Evolutionary conservation across 495 filamentous ascomycete species (phyloP).

Genomic region (Pyrenopolyporus hunteri): DNA sequence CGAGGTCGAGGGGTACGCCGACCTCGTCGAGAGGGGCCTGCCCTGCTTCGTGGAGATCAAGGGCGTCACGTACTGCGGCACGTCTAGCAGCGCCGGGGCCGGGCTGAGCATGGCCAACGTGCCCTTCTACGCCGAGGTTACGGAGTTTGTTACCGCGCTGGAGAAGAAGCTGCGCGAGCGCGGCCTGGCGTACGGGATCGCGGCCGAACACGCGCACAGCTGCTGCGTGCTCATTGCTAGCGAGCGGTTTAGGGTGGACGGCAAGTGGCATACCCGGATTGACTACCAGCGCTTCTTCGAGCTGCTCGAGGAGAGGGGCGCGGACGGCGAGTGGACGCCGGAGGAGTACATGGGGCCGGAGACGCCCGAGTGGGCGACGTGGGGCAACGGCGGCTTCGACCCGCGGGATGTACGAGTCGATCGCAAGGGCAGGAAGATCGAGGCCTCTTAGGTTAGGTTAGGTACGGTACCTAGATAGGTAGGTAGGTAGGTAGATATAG

Average conservation of each 20-base stretch:
- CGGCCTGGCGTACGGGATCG: slow-evolving; percentile 84
- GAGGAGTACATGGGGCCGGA: slow-evolving; percentile 86
- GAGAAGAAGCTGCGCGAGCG: slow-evolving; percentile 67
- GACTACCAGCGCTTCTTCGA: slow-evolving; percentile 91
- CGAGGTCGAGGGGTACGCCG: slow-evolving; percentile 87
- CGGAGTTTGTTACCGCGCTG: slow-evolving; percentile 76
- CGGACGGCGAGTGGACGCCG: slow-evolving; percentile 72
- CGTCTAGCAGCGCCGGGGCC: slow-evolving; percentile 75
- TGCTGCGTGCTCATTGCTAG: slow-evolving; percentile 89
- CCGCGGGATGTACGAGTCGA: slow-evolving; percentile 85
- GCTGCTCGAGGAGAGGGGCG: slow-evolving; percentile 70
- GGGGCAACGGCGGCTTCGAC: slow-evolving; percentile 93
- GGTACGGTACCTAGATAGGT: no score
- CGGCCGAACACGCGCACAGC: slow-evolving; percentile 91
- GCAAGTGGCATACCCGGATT: slow-evolving; percentile 89
- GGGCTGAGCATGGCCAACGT: slow-evolving; percentile 95
- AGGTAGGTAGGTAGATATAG: background rate
- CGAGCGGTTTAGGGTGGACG: slow-evolving; percentile 70
- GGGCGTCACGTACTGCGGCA: slow-evolving; percentile 96
- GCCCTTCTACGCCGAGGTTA: slow-evolving; percentile 89
- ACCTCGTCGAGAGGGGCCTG: slow-evolving; percentile 80
- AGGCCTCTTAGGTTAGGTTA: slow-evolving; percentile 31
- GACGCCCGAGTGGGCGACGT: slow-evolving; percentile 93
- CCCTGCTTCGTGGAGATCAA: slow-evolving; percentile 95
- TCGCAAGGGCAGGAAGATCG: slow-evolving; percentile 68